Conservation (phyloP, 768 basidiomycete species). For the Lyophyllum shimeji region DNA sequence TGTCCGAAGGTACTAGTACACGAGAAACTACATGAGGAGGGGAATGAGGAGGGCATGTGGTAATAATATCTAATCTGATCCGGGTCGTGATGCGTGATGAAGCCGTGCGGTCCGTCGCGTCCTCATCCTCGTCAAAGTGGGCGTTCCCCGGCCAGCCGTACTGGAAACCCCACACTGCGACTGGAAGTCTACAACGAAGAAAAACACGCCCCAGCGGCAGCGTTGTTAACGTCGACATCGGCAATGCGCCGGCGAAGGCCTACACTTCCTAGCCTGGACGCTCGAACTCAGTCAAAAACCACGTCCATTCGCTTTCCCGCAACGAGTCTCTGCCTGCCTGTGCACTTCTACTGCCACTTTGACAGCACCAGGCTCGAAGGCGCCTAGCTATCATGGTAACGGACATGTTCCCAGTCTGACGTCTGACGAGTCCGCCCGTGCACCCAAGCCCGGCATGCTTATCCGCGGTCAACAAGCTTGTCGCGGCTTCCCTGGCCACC, state of each 20-base stretch:
- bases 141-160: too few relatives aligned
- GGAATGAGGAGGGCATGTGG: too few relatives aligned
- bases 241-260: slow-evolving; percentile 15
- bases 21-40: neutral
- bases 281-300: slow-evolving; percentile 14
- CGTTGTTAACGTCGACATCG: slow-evolving; percentile 20
- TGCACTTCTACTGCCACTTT: slow-evolving; percentile 23
- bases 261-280: slow-evolving; percentile 19
- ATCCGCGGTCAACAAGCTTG: slow-evolving; percentile 14
- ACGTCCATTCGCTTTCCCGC: slow-evolving; percentile 17
- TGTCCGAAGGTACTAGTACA: too few relatives aligned
- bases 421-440: neutral
- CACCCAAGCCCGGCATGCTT: slow-evolving; percentile 18
- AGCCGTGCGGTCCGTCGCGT: too few relatives aligned
- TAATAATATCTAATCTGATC: too few relatives aligned
- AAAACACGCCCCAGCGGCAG: slow-evolving; percentile 13
- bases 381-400: slow-evolving; percentile 14
- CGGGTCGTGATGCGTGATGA: too few relatives aligned
- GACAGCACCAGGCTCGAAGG: slow-evolving; percentile 13
- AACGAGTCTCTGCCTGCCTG: slow-evolving; percentile 14
- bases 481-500: slow-evolving; percentile 11
- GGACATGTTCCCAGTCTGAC: slow-evolving; percentile 1
- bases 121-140: too few relatives aligned
- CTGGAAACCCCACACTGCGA: too few relatives aligned
- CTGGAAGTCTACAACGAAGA: too few relatives aligned